These are phyloP conservation scores for Blattamonas nauphoetae DNA, from an alignment of 78 protist species.

Conservation along the genomic window DNA sequence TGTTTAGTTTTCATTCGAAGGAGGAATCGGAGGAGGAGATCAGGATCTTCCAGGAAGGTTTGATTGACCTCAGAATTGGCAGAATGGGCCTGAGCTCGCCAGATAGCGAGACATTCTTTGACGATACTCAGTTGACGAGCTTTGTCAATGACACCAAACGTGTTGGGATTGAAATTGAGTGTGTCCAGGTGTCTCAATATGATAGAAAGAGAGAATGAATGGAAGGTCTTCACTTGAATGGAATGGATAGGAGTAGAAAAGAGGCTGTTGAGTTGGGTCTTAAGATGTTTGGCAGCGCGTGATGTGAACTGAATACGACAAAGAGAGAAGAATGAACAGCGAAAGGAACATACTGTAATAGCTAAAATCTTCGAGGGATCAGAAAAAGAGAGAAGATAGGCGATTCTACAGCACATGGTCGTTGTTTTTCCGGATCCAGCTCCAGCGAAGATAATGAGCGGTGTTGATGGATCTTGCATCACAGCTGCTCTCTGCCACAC, in stretches of 20 bases:
- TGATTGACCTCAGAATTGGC: too few relatives aligned
- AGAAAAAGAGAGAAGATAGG: neutral
- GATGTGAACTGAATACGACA: too few relatives aligned
- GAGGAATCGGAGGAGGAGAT: neutral
- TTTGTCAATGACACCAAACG: neutral
- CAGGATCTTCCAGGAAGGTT: too few relatives aligned
- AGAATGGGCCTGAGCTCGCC: too few relatives aligned
- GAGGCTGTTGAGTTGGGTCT: neutral
- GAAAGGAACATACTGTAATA: neutral
- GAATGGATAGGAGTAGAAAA: neutral
- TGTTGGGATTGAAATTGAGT: neutral
- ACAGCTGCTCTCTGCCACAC: neutral
- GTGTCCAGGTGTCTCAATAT: neutral
- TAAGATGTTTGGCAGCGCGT: neutral
- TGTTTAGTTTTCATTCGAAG: neutral
- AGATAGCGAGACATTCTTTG: too few relatives aligned
- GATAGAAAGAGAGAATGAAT: neutral
- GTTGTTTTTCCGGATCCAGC: constrained; percentile 1
- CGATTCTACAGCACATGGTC: constrained; percentile 8
- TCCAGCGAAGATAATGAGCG: constrained; percentile 1
- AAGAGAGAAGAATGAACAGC: neutral
- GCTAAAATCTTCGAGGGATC: neutral
- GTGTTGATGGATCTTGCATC: neutral
- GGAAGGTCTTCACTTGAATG: neutral
- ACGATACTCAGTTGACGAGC: neutral